Percentiles rank a stretch among this genome's conserved stretches.
Evolutionary conservation across 106 monocot genomes (phyloP).

Genomic region (Narthecium ossifragum): DNA sequence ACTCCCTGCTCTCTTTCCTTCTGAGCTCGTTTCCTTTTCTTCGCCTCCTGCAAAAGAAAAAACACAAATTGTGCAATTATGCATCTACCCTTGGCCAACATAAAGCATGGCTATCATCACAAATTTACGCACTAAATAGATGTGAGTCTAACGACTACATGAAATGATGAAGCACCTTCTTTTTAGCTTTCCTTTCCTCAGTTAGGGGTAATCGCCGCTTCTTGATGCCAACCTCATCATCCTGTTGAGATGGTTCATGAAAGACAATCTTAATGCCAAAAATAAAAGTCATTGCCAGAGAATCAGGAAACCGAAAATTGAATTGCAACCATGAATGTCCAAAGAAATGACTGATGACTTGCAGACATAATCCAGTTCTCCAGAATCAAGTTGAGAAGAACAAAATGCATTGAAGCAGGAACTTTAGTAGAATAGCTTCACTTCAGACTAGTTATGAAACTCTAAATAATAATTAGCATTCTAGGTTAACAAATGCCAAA

Average conservation of each 20-base stretch:
- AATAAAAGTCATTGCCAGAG: neutral
- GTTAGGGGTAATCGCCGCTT: conserved; percentile 36
- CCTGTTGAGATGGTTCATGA: conserved; percentile 22
- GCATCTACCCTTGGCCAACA: neutral
- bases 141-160: neutral
- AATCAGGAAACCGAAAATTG: no score
- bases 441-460: no score
- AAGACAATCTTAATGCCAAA: neutral
- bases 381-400: neutral
- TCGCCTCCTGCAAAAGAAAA: conserved; percentile 47
- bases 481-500: no score
- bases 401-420: no score
- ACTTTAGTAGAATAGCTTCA: no score
- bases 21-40: conserved; percentile 79
- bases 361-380: neutral
- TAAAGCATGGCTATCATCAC: neutral
- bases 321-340: no score
- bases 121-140: neutral
- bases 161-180: conserved; percentile 33
- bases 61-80: neutral
- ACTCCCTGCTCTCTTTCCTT: conserved; percentile 72
- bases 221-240: conserved; percentile 27
- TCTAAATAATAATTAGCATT: no score
- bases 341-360: neutral
- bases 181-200: conserved; percentile 62